Evolutionary conservation across 2,329 filamentous ascomycete species (phyloP).

Genomic region (Botrytis fragariae): DNA sequence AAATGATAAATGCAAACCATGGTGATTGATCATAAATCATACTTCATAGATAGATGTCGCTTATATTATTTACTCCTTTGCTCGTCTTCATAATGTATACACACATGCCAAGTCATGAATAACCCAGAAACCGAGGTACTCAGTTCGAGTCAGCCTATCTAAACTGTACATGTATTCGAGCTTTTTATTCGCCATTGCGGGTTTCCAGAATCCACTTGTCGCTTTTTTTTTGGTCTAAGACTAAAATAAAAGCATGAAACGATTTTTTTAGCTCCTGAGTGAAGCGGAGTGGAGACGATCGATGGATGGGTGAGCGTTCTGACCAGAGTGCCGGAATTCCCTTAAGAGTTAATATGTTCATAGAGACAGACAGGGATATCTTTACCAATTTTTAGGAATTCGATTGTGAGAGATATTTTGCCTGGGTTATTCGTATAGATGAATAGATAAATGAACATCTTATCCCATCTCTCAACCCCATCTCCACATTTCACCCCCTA

Average conservation of each 20-base stretch:
- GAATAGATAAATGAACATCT: background rate
- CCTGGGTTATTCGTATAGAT: background rate
- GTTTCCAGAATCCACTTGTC: background rate
- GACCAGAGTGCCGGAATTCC: background rate
- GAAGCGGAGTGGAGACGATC: no score
- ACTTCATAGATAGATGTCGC: background rate
- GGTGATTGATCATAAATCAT: background rate
- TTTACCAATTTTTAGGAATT: background rate
- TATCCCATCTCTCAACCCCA: background rate
- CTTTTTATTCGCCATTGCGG: background rate
- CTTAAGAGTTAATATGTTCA: background rate
- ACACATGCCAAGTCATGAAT: no score
- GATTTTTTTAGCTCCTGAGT: background rate
- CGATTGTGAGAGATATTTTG: background rate
- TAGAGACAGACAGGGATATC: background rate
- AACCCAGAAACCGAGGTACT: background rate
- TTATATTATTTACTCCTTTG: background rate
- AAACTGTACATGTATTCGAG: background rate
- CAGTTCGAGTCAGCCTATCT: background rate
- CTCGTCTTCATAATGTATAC: background rate
- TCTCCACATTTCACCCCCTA: background rate
- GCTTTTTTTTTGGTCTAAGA: background rate
- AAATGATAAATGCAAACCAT: rapidly evolving
- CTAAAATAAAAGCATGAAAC: background rate
- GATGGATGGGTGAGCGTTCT: no score